phyloP scores from a whole-genome alignment of 495 filamentous ascomycete genomes.

The Thozetella sp. region DNA sequence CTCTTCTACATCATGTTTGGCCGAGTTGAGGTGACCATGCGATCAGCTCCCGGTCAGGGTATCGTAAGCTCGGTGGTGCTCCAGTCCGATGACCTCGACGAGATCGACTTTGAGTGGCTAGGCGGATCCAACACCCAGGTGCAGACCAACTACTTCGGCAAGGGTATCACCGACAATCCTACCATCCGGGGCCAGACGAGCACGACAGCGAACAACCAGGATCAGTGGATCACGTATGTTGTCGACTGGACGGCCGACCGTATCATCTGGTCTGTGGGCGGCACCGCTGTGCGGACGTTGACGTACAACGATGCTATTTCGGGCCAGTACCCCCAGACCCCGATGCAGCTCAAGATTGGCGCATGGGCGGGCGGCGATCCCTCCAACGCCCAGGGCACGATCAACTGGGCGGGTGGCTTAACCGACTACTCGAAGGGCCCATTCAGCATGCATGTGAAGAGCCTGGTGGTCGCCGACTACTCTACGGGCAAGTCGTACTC shows the following conservation, averaged over 20 bases:
- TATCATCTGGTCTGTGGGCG: constrained; percentile 83
- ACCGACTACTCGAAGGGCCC: constrained; percentile 81
- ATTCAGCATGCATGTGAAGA: constrained; percentile 83
- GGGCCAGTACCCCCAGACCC: constrained; percentile 85
- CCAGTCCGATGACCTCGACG: constrained; percentile 88
- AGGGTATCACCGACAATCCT: constrained; percentile 75
- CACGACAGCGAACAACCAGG: constrained; percentile 62
- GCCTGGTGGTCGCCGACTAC: constrained; percentile 80
- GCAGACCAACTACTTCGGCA: constrained; percentile 93
- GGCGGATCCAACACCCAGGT: constrained; percentile 65
- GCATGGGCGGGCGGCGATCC: constrained; percentile 87
- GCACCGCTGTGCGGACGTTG: constrained; percentile 68
- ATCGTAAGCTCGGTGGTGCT: constrained; percentile 86
- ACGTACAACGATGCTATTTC: constrained; percentile 51
- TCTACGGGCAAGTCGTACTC: constrained; percentile 82
- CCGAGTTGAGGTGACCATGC: constrained; percentile 70
- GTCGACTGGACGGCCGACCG: constrained; percentile 80
- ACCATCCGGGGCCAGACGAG: constrained; percentile 71
- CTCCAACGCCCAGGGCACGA: constrained; percentile 71
- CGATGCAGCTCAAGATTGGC: constrained; percentile 85
- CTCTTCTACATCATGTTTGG: constrained; percentile 88
- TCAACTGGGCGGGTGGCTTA: constrained; percentile 82
- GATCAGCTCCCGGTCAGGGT: constrained; percentile 69
- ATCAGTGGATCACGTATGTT: constrained; percentile 82
- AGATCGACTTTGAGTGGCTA: constrained; percentile 91